Evolutionary conservation across 768 basidiomycete genomes (phyloP).

Genomic region (Tricholoma saponaceum): DNA sequence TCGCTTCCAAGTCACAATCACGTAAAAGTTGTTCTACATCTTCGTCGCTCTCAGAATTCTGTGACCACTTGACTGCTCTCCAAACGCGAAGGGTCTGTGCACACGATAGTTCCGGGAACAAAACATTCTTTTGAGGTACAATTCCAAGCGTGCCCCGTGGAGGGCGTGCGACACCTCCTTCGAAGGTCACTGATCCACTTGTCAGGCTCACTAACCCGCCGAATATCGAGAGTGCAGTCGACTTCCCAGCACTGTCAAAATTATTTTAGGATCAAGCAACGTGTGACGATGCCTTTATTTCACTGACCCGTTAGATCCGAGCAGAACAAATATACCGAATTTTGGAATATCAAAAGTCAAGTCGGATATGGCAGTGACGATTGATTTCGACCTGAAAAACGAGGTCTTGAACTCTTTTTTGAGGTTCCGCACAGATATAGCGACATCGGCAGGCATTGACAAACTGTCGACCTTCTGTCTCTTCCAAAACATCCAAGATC

Average conservation of each 20-base stretch:
- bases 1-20: constrained; percentile 71
- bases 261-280: constrained; percentile 2
- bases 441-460: constrained; percentile 35
- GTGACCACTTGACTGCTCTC: constrained; percentile 67
- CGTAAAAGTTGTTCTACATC: constrained; percentile 60
- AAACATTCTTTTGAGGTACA: constrained; percentile 80
- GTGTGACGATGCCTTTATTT: neutral
- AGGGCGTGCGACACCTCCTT: constrained; percentile 48
- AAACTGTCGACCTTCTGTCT: constrained; percentile 10
- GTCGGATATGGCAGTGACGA: constrained; percentile 60
- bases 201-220: constrained; percentile 58
- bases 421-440: constrained; percentile 60
- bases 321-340: constrained; percentile 69
- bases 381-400: constrained; percentile 40
- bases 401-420: constrained; percentile 55
- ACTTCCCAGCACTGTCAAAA: constrained; percentile 64
- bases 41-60: constrained; percentile 39
- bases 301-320: constrained; percentile 66
- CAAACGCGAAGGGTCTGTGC: constrained; percentile 70
- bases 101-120: constrained; percentile 74
- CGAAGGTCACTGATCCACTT: constrained; percentile 52
- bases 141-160: constrained; percentile 68
- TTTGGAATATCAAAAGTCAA: constrained; percentile 69
- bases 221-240: constrained; percentile 64
- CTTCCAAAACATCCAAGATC: constrained; percentile 33